Conservation (phyloP, 2,329 filamentous ascomycete species). For the Calonectria hawksworthii region DNA sequence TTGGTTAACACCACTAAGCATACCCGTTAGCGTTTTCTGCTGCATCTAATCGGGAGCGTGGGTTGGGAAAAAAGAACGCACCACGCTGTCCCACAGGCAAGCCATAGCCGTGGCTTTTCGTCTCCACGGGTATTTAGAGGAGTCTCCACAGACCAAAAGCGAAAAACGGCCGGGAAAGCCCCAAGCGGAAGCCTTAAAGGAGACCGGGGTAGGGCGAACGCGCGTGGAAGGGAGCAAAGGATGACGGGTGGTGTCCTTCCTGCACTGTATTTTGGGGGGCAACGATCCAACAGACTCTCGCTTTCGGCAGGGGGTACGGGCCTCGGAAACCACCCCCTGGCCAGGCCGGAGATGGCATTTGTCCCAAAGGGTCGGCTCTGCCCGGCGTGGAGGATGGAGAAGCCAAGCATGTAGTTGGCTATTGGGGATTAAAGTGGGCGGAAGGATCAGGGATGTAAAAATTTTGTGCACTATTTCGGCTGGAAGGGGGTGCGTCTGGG, state of each 20-base stretch:
- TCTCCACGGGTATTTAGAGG: neutral
- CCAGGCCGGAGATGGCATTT: neutral
- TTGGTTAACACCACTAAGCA: conserved; percentile 1
- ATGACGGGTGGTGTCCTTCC: too few relatives aligned
- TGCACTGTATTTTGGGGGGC: neutral
- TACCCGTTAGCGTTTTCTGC: neutral
- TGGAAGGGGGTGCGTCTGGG: neutral
- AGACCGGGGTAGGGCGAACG: neutral
- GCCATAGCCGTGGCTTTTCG: neutral
- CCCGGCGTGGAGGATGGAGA: conserved; percentile 3
- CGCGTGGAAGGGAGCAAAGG: neutral
- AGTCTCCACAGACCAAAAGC: neutral
- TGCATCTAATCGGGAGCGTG: conserved; percentile 13
- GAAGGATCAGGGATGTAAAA: neutral
- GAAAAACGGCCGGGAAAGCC: conserved; percentile 4
- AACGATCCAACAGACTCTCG: neutral
- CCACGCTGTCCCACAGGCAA: neutral
- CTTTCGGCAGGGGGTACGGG: neutral
- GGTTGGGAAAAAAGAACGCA: conserved; percentile 7
- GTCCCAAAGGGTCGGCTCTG: conserved; percentile 12
- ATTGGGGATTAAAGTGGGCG: neutral
- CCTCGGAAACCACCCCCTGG: conserved; percentile 1
- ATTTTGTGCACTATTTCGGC: neutral
- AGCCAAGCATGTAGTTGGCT: neutral
- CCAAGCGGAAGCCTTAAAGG: neutral